Evolutionary conservation across 371 early-diverging fungal species (phyloP).

Genomic region (Circinella umbellata): DNA sequence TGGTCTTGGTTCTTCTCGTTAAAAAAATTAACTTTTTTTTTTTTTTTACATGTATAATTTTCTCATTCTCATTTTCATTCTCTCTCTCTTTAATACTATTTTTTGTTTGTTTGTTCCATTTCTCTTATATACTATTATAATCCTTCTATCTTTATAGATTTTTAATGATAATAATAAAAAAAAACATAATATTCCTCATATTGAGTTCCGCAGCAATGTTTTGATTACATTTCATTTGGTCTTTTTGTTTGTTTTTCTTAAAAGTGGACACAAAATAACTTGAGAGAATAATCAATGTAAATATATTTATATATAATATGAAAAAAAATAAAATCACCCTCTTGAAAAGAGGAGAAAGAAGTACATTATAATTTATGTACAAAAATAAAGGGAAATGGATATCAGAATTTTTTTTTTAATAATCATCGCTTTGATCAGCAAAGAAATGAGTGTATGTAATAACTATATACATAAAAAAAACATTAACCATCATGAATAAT

Average conservation of each 20-base stretch:
- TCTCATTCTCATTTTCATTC: not conserved
- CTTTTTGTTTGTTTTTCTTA: too few relatives aligned
- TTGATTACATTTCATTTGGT: slow-evolving; percentile 1
- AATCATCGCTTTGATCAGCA: slow-evolving; percentile 45
- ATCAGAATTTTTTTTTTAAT: slow-evolving; percentile 29
- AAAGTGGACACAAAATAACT: too few relatives aligned
- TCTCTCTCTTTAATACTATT: too few relatives aligned
- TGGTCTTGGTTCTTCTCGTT: slow-evolving; percentile 11
- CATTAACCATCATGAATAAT: too few relatives aligned
- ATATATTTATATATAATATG: not conserved
- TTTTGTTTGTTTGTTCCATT: not conserved
- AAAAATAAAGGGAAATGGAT: not conserved
- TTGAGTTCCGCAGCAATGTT: not conserved
- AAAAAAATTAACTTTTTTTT: not conserved
- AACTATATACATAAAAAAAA: slow-evolving; percentile 27
- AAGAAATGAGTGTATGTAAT: slow-evolving; percentile 58
- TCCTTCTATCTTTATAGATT: too few relatives aligned
- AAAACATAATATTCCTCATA: not conserved
- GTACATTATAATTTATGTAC: slow-evolving; percentile 1
- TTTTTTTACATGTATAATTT: slow-evolving; percentile 15
- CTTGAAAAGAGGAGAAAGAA: not conserved
- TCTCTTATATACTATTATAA: not conserved
- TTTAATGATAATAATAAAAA: not conserved
- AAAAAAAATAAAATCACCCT: not conserved
- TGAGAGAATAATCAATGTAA: too few relatives aligned